phyloP scores from a whole-genome alignment of 352 stramenopile genomes.

The Pythium coloratum region DNA sequence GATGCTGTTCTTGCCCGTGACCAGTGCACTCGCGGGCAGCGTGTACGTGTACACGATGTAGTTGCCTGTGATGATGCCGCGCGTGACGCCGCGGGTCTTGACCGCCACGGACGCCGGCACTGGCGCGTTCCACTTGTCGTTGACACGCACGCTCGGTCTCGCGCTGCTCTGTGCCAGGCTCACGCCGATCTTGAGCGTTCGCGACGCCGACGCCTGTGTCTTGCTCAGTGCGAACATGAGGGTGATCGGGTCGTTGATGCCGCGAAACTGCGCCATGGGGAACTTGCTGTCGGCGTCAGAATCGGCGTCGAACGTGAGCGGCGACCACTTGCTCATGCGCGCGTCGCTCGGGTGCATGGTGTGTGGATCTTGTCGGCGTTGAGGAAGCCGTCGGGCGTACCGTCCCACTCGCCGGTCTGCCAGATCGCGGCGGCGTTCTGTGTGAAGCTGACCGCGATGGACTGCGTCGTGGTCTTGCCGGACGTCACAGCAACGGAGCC shows the following conservation, averaged over 20 bases:
- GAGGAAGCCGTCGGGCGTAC: slow-evolving; percentile 43
- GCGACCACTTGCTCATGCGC: slow-evolving; percentile 36
- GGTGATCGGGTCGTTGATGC: slow-evolving; percentile 41
- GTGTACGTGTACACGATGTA: slow-evolving; percentile 53
- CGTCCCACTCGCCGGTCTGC: slow-evolving; percentile 54
- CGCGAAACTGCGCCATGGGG: slow-evolving; percentile 50
- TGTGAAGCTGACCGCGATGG: slow-evolving; percentile 32
- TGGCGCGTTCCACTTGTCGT: slow-evolving; percentile 41
- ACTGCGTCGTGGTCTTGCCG: slow-evolving; percentile 16
- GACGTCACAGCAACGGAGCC: slow-evolving; percentile 29
- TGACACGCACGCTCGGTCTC: slow-evolving; percentile 35
- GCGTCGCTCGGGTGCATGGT: slow-evolving; percentile 46
- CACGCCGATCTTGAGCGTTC: slow-evolving; percentile 42
- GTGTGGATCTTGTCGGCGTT: slow-evolving; percentile 41
- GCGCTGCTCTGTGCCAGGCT: slow-evolving; percentile 36
- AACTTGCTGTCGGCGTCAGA: slow-evolving; percentile 31
- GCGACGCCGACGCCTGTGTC: slow-evolving; percentile 23
- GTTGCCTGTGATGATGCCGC: slow-evolving; percentile 42
- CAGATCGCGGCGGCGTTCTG: slow-evolving; percentile 34
- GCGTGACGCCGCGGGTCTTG: slow-evolving; percentile 49
- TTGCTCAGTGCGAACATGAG: slow-evolving; percentile 37
- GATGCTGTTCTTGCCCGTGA: slow-evolving; percentile 39
- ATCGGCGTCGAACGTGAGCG: slow-evolving; percentile 29
- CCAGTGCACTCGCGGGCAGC: slow-evolving; percentile 39
- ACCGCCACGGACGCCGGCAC: slow-evolving; percentile 34